Percentiles rank a stretch among this genome's conserved stretches.
phyloP scores from a whole-genome alignment of 225 moss, liverwort and hornwort genomes.

The Physcomitrium patens region DNA sequence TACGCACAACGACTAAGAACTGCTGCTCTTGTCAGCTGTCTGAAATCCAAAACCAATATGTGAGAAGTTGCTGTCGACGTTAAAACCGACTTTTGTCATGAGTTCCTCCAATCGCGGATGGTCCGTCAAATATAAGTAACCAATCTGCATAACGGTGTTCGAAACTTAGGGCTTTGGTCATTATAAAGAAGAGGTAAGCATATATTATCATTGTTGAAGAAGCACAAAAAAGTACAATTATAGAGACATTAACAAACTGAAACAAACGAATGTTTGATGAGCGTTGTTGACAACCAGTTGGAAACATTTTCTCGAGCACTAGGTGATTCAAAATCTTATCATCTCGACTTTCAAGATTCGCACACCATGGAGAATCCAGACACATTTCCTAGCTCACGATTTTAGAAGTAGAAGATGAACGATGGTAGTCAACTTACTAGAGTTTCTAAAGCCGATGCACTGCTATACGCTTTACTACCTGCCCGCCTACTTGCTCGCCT shows the following conservation, averaged over 20 bases:
- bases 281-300: not conserved
- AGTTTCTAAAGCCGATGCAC: slow-evolving; percentile 95
- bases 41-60: slow-evolving; percentile 57
- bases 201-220: not conserved
- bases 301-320: not conserved
- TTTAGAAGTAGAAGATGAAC: not conserved
- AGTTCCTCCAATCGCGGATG: slow-evolving; percentile 69
- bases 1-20: slow-evolving; percentile 1
- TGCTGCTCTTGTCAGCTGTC: slow-evolving; percentile 24
- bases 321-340: not conserved
- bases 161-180: slow-evolving; percentile 8
- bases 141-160: slow-evolving; percentile 69
- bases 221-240: not conserved
- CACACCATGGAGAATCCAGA: not conserved
- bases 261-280: not conserved
- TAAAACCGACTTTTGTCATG: slow-evolving; percentile 78
- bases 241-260: not conserved
- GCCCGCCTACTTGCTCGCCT: slow-evolving; percentile 85
- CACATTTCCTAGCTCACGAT: not conserved
- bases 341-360: not conserved
- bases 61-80: slow-evolving; percentile 44
- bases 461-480: slow-evolving; percentile 75
- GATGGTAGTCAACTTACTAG: slow-evolving; percentile 54
- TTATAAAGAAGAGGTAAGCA: slow-evolving; percentile 1
- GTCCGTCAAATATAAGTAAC: slow-evolving; percentile 87